These are phyloP conservation scores for Ceriops zippeliana DNA, from an alignment of 345 rosid species.

Conservation along the genomic window DNA sequence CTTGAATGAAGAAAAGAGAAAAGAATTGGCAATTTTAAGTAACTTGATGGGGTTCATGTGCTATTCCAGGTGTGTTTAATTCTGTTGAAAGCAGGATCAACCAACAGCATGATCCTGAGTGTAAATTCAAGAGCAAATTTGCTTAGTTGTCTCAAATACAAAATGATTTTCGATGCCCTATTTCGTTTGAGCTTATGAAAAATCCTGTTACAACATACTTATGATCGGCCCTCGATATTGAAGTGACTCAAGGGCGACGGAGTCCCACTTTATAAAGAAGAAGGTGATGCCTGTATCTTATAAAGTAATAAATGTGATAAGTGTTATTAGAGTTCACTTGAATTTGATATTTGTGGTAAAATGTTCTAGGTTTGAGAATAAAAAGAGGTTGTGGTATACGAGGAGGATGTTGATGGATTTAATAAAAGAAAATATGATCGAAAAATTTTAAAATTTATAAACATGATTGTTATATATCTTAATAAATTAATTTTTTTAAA, in stretches of 20 bases:
- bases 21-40: conserved; percentile 36
- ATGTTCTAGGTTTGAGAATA: too few species aligned
- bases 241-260: conserved; percentile 70
- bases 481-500: too few species aligned
- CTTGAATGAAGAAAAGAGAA: conserved; percentile 23
- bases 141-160: background rate
- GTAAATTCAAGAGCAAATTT: background rate
- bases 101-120: conserved; percentile 8
- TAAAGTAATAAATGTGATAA: too few species aligned
- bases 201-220: conserved; percentile 72
- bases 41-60: conserved; percentile 55
- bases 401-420: too few species aligned
- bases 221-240: conserved; percentile 60
- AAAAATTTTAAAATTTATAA: too few species aligned
- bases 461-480: too few species aligned
- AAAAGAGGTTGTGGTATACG: too few species aligned
- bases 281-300: too few species aligned
- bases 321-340: too few species aligned
- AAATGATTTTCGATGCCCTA: conserved; percentile 72
- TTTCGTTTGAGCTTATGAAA: conserved; percentile 63
- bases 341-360: too few species aligned
- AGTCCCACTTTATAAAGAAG: too few species aligned
- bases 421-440: too few species aligned
- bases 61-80: conserved; percentile 60
- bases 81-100: conserved; percentile 27